Evolutionary conservation across 805 yeast genomes (phyloP).

Genomic region (Ogataea salicorniae): DNA sequence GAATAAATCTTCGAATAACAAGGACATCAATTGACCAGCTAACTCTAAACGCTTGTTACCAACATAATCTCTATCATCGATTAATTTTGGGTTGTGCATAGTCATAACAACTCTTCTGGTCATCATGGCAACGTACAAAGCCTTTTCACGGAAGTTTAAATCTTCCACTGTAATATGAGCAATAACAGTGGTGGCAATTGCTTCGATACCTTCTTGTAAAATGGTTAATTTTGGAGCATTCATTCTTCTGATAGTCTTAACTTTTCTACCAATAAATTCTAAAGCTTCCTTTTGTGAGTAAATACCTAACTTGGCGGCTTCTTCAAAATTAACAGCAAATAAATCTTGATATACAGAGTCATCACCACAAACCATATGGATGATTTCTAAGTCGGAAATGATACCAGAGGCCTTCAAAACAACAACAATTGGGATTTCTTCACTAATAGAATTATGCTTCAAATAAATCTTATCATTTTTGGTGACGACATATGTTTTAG

Average conservation of each 20-base stretch:
- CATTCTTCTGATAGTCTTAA: conserved; percentile 85
- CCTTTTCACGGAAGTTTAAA: conserved; percentile 88
- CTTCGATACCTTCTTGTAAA: conserved; percentile 94
- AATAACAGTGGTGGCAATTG: conserved; percentile 90
- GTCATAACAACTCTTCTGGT: conserved; percentile 95
- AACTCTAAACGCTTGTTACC: conserved; percentile 96
- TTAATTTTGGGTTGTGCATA: conserved; percentile 87
- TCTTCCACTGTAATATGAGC: conserved; percentile 87
- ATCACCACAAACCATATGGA: conserved; percentile 91
- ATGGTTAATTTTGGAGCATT: conserved; percentile 74
- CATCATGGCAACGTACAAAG: conserved; percentile 92
- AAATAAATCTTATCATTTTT: conserved; percentile 84
- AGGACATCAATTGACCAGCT: conserved; percentile 95
- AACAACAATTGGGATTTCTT: conserved; percentile 91
- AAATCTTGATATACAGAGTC: conserved; percentile 85
- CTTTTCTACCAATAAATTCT: conserved; percentile 84
- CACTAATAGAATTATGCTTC: conserved; percentile 92
- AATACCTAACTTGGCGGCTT: conserved; percentile 78
- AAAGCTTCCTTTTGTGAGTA: conserved; percentile 92
- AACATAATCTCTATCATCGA: conserved; percentile 98
- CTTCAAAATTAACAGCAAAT: conserved; percentile 91
- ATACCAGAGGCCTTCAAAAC: conserved; percentile 94
- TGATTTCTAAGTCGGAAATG: conserved; percentile 84
- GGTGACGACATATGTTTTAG: conserved; percentile 92
- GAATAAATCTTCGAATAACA: conserved; percentile 93